phyloP scores from a whole-genome alignment of 352 stramenopile species.

The Phytophthora chlamydospora region DNA sequence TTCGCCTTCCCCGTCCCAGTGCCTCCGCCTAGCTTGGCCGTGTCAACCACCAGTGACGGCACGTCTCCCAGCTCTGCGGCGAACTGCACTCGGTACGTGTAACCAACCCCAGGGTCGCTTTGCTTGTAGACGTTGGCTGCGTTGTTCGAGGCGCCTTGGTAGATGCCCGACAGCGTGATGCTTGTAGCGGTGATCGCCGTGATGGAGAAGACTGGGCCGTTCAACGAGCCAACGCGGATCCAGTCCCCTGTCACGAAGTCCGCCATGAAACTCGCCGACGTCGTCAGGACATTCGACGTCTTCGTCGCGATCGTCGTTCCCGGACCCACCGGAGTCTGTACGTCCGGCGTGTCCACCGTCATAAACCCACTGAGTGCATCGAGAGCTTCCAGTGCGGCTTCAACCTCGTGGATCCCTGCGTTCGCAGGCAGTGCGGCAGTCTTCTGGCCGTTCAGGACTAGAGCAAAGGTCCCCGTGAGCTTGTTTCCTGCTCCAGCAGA shows the following conservation, averaged over 20 bases:
- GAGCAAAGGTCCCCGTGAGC: slow-evolving; percentile 76
- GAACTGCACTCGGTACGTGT: slow-evolving; percentile 78
- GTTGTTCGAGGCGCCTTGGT: slow-evolving; percentile 59
- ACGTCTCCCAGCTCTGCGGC: slow-evolving; percentile 81
- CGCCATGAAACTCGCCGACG: slow-evolving; percentile 57
- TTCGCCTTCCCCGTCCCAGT: slow-evolving; percentile 44
- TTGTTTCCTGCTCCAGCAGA: slow-evolving; percentile 31
- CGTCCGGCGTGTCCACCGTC: slow-evolving; percentile 90
- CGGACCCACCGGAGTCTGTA: slow-evolving; percentile 60
- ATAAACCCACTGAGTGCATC: slow-evolving; percentile 78
- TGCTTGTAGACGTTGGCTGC: slow-evolving; percentile 88
- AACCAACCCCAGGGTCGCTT: slow-evolving; percentile 44
- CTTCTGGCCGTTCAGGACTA: slow-evolving; percentile 72
- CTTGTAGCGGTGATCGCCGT: slow-evolving; percentile 56
- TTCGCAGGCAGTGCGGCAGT: slow-evolving; percentile 63
- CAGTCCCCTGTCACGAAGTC: slow-evolving; percentile 89
- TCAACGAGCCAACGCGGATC: slow-evolving; percentile 88
- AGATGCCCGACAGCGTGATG: slow-evolving; percentile 91
- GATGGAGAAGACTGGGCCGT: slow-evolving; percentile 90
- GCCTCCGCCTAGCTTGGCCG: slow-evolving; percentile 45
- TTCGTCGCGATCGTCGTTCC: slow-evolving; percentile 78
- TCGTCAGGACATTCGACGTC: slow-evolving; percentile 76
- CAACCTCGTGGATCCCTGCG: slow-evolving; percentile 77
- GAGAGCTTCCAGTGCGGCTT: slow-evolving; percentile 85
- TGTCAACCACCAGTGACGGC: slow-evolving; percentile 57